Evolutionary conservation across 371 early-diverging fungal genomes (phyloP), one percentile per base, ranked within the genome.

Genomic region (Fennellomyces sp.): DNA sequence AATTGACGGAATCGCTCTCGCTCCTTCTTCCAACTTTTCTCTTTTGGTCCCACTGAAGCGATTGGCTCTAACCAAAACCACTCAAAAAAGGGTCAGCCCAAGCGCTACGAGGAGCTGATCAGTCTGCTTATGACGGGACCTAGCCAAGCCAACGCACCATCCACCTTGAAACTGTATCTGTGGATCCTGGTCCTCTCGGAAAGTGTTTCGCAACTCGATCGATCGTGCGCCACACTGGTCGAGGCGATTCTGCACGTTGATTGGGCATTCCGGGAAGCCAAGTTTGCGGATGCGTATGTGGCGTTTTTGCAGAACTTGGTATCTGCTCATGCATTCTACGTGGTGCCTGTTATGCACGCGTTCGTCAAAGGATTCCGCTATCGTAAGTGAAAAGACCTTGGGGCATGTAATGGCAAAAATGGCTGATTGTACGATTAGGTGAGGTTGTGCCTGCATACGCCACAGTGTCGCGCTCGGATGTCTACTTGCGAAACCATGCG

Each of bases 251-350:
- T 96, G 12, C 60, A 66, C 36, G 58, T 91, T 19, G 84, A 93
- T 60, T 94, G 94, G 92, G 66, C 82, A 15, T 68, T 70, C 8
- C 74, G 78, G 11, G 86, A 90, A 33, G 78, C 84, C 41, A 69
- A 65, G 1, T 87, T 93, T 63, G 85, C 88, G 1, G 72, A 79
- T 39, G 72, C 76, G 11, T 96, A 89, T 65, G 64, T 84, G 15
- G 84, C 82, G 11, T 87, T 96, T 52, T 42, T 96, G 49, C 85
- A 91, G 31, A 90, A 94, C 65, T 70, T 96, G 2, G 91, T 94
- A 2, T 88, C 91, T 2, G 95, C 95, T 0, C 94, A 95, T 67
- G 88, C 95, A 2, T 80, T 84, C 42, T 91, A 92, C 70, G 84
- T 86, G 11, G 75, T 77, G 3, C 83, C 90, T 31, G 89, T 91